Conservation (phyloP, 192 early-diverging fungal species). For the Podila epicladia region DNA sequence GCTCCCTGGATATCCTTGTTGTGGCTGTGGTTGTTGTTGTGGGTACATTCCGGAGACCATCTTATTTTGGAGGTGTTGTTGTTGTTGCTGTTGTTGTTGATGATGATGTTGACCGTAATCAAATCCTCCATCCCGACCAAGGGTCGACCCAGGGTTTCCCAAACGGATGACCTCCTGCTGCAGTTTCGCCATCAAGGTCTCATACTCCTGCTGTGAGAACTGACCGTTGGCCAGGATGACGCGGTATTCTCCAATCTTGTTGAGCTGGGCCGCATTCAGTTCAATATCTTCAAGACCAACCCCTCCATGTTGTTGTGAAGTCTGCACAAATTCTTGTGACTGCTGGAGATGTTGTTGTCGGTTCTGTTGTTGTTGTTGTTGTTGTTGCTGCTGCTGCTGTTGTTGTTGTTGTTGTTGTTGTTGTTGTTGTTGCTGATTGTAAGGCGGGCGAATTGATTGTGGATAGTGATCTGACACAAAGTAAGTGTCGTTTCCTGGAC, state of each 20-base stretch:
- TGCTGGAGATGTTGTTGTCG: background rate
- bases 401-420: background rate
- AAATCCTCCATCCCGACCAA: background rate
- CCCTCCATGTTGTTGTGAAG: background rate
- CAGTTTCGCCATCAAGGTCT: constrained; percentile 9
- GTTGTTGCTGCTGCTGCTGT: background rate
- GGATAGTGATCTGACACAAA: constrained; percentile 13
- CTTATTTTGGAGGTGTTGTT: background rate
- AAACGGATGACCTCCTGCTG: constrained; percentile 17
- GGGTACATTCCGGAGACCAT: background rate
- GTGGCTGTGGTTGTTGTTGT: constrained; percentile 8
- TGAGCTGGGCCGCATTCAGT: constrained; percentile 26
- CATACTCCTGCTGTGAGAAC: constrained; percentile 3
- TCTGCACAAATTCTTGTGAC: background rate
- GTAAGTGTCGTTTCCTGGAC: constrained; percentile 27
- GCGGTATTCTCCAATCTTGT: constrained; percentile 11
- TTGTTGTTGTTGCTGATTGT: background rate
- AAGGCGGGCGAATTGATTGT: background rate
- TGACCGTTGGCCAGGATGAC: background rate
- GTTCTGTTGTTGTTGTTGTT: background rate
- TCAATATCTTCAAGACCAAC: background rate
- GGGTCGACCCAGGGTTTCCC: background rate
- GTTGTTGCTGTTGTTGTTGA: no score
- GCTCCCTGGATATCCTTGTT: background rate
- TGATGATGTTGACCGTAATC: constrained; percentile 1